These are phyloP conservation scores for Nakazawaea wyomingensis DNA, from an alignment of 805 yeast genomes.

Conservation along the genomic window DNA sequence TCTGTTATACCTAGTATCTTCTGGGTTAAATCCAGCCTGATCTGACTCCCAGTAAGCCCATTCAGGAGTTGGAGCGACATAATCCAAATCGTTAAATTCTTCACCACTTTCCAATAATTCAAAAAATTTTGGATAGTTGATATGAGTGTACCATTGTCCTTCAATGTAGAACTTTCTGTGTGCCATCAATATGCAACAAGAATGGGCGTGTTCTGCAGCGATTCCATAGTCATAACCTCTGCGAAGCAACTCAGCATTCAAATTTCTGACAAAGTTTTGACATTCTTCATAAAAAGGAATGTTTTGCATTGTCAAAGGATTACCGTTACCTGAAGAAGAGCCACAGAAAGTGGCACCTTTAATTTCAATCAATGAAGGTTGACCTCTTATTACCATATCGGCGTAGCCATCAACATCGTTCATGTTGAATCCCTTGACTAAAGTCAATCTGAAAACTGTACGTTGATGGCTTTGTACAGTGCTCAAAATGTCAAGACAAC, in stretches of 20 bases:
- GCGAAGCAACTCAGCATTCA: constrained; percentile 54
- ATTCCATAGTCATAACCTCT: constrained; percentile 73
- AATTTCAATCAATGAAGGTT: constrained; percentile 84
- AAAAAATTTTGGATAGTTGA: constrained; percentile 71
- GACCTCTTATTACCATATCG: constrained; percentile 74
- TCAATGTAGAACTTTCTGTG: constrained; percentile 63
- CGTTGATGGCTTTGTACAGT: constrained; percentile 77
- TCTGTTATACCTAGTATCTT: constrained; percentile 63
- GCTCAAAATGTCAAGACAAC: constrained; percentile 73
- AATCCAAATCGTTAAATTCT: constrained; percentile 74
- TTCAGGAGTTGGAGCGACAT: constrained; percentile 72
- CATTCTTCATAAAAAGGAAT: constrained; percentile 94
- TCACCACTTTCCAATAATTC: constrained; percentile 56
- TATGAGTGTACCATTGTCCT: constrained; percentile 84
- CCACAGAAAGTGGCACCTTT: constrained; percentile 97
- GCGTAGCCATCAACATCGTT: constrained; percentile 77
- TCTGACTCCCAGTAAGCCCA: constrained; percentile 91
- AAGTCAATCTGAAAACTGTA: constrained; percentile 84
- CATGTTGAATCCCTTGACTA: constrained; percentile 92
- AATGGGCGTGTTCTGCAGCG: constrained; percentile 95
- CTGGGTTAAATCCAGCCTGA: constrained; percentile 87
- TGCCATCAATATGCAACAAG: constrained; percentile 86
- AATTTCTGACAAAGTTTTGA: constrained; percentile 59
- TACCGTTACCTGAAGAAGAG: constrained; percentile 75
- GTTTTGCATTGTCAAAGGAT: constrained; percentile 90